Evolutionary conservation across 2,329 filamentous ascomycete genomes (phyloP).

Genomic region (Fusarium sp.): DNA sequence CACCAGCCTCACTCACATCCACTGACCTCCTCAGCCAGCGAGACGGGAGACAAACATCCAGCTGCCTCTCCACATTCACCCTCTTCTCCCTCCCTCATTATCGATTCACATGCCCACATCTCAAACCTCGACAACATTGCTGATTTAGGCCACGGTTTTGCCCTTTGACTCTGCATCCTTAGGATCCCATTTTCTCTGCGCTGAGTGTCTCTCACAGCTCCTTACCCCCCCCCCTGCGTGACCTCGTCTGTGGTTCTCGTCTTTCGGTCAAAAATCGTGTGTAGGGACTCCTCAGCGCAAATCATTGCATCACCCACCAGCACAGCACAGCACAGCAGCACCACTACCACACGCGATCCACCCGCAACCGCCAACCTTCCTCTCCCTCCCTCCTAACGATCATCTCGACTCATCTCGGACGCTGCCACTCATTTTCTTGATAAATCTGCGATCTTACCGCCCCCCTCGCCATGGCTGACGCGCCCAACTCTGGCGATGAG

Average conservation of each 20-base stretch:
- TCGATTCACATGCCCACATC: conserved; percentile 38
- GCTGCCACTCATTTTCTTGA: conserved; percentile 32
- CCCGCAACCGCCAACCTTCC: conserved; percentile 37
- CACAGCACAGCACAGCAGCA: conserved; percentile 3
- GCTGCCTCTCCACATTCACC: conserved; percentile 33
- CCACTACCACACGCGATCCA: conserved; percentile 41
- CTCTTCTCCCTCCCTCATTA: conserved; percentile 39
- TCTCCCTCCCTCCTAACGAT: conserved; percentile 32
- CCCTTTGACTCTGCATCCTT: conserved; percentile 22
- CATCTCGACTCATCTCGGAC: conserved; percentile 34
- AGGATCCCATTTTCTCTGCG: conserved; percentile 17
- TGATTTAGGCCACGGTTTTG: conserved; percentile 33
- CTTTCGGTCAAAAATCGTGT: conserved; percentile 41
- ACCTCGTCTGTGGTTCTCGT: conserved; percentile 21
- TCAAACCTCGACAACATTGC: conserved; percentile 21
- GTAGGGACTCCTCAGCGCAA: conserved; percentile 44
- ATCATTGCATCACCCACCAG: conserved; percentile 45
- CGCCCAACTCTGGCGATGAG: conserved; percentile 92
- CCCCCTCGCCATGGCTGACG: conserved; percentile 80
- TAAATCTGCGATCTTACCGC: conserved; percentile 45
- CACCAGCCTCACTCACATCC: conserved; percentile 18
- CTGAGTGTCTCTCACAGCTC: conserved; percentile 20
- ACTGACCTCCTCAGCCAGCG: not conserved
- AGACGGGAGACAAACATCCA: conserved; percentile 28
- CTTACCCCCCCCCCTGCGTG: not conserved